phyloP scores from a whole-genome alignment of 768 basidiomycete genomes.

The Tremella fuciformis region DNA sequence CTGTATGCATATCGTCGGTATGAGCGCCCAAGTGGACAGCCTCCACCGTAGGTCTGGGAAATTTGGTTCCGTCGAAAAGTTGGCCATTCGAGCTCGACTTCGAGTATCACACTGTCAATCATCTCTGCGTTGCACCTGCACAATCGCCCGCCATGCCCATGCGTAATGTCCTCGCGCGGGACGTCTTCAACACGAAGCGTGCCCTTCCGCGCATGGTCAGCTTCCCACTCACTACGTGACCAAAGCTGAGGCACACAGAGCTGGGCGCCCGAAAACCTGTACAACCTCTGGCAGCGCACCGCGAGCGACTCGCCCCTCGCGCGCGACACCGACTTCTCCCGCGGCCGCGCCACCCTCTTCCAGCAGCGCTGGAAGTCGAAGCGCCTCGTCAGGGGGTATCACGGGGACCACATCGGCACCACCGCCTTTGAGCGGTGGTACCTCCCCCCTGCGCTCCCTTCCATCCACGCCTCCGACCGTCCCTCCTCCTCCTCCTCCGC shows the following conservation, averaged over 20 bases:
- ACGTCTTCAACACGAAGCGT: constrained; percentile 45
- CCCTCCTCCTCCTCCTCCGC: constrained; percentile 9
- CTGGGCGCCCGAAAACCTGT: constrained; percentile 84
- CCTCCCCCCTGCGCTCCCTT: constrained; percentile 76
- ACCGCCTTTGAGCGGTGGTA: constrained; percentile 94
- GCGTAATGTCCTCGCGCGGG: constrained; percentile 35
- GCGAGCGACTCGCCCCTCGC: constrained; percentile 46
- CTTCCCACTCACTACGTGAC: background rate
- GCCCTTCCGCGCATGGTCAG: constrained; percentile 51
- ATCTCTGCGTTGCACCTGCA: too few species aligned
- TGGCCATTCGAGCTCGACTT: too few species aligned
- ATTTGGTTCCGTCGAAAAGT: too few species aligned
- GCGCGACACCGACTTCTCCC: constrained; percentile 61
- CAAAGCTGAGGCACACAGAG: constrained; percentile 60
- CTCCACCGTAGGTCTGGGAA: too few species aligned
- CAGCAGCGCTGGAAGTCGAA: constrained; percentile 90
- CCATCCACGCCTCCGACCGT: constrained; percentile 43
- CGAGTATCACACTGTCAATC: too few species aligned
- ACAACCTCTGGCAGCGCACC: constrained; percentile 81
- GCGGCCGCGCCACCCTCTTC: constrained; percentile 66
- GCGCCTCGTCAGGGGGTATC: constrained; percentile 83
- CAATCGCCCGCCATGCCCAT: constrained; percentile 33
- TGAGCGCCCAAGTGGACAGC: too few species aligned
- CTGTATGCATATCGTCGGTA: background rate
- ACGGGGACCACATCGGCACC: constrained; percentile 90